phyloP scores from a whole-genome alignment of 129 eudicot species.

The Helianthus tuberosus region DNA sequence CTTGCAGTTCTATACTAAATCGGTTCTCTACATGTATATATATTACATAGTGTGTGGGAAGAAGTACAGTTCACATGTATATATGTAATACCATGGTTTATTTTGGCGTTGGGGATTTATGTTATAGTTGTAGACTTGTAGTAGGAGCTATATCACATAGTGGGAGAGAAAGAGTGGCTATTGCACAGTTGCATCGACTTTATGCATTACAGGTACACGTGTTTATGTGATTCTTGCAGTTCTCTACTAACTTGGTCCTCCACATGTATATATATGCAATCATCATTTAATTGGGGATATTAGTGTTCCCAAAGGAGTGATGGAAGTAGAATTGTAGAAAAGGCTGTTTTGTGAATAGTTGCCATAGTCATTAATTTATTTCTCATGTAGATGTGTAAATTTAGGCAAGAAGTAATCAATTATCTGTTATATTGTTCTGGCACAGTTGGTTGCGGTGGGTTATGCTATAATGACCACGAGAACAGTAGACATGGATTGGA shows the following conservation, averaged over 20 bases:
- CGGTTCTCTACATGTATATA: background rate
- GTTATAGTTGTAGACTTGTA: too few species aligned
- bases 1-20: background rate
- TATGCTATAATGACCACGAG: constrained; percentile 91
- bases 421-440: background rate
- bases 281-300: background rate
- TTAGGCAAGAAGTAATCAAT: background rate
- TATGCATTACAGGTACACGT: background rate
- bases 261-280: background rate
- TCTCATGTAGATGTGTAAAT: background rate
- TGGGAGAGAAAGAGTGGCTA: too few species aligned
- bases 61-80: background rate
- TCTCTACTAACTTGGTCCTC: background rate
- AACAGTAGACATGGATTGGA: constrained; percentile 73
- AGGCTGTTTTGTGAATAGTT: background rate
- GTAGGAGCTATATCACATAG: too few species aligned
- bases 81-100: too few species aligned
- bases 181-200: too few species aligned
- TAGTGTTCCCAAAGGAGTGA: background rate
- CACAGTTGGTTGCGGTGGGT: constrained; percentile 74
- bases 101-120: too few species aligned
- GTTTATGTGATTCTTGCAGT: background rate
- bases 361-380: background rate
- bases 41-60: too few species aligned
- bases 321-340: background rate